Conservation (phyloP, 495 filamentous ascomycete species). For the Aspergillus asperescens region DNA sequence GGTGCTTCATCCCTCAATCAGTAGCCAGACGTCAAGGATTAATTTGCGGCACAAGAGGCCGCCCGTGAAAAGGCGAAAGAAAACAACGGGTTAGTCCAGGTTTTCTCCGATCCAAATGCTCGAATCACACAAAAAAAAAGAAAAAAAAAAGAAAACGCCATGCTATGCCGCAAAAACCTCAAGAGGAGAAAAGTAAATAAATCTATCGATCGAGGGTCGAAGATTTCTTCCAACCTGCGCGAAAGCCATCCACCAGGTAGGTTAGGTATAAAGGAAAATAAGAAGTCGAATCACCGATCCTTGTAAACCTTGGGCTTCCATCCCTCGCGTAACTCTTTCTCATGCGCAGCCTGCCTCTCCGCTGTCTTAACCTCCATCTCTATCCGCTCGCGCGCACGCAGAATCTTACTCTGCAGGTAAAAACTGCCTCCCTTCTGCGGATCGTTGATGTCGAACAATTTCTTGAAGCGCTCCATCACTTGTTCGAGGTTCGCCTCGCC, state of each 20-base stretch:
- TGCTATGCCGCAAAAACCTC: constrained; percentile 43
- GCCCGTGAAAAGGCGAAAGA: neutral
- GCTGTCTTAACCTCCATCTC: constrained; percentile 65
- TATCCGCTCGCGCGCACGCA: constrained; percentile 85
- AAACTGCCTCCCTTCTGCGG: constrained; percentile 94
- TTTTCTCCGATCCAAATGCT: constrained; percentile 27
- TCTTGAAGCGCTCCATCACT: constrained; percentile 85
- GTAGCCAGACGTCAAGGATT: no score
- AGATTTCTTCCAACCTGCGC: neutral
- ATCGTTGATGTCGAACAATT: constrained; percentile 88
- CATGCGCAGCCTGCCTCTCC: constrained; percentile 43
- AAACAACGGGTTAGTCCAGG: constrained; percentile 20
- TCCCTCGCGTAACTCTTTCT: constrained; percentile 71
- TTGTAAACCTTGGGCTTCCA: constrained; percentile 96
- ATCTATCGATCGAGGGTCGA: neutral
- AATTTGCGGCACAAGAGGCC: no score
- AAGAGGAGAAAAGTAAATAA: constrained; percentile 13
- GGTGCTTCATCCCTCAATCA: no score
- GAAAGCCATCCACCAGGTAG: constrained; percentile 6
- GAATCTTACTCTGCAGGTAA: constrained; percentile 94
- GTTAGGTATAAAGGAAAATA: no score
- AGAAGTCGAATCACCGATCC: constrained; percentile 53
- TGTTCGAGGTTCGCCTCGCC: constrained; percentile 71
- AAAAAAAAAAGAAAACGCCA: constrained; percentile 35
- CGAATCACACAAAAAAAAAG: constrained; percentile 30